Evolutionary conservation across 106 monocot species (phyloP), one percentile per base, ranked within the genome.

Genomic region (Dioscorea alata): DNA sequence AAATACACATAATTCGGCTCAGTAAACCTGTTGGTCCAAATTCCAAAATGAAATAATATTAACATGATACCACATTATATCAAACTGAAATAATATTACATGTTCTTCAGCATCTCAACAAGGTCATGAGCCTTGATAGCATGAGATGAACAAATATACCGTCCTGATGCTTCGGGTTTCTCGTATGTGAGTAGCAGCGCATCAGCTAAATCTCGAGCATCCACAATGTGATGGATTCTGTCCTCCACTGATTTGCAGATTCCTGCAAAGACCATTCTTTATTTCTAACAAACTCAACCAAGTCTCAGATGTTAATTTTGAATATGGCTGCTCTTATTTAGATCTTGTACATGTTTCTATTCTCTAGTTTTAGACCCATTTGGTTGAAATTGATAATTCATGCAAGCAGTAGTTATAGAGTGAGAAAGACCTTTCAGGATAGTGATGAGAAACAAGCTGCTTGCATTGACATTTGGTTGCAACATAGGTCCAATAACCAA

Each of bases 171-270:
- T 74, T 83, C 76, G 1, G 71, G 66, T 56, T 74, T 77, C 67
- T 87, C 83, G 19, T 77, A 87, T 9, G 69, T 18, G 2, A 83
- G 60, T 8, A 79, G 62, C 57, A 79, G 33, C 4, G 83, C 82
- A 32, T 76, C 81, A 19, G 79, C 82, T 25, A 82, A 75, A 42
- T 86, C 82, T 66, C 86, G 58, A 50, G 79, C 86, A 70, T 86
- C 86, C 16, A 86, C 82, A 64, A 77, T 23, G 33, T 60, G 63
- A 14, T 16, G 50, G 17, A 67, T 0, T 16, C 13, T 54, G 56
- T 80, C 62, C 34, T 75, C 69, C 25, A 66, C 49, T 25, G 68
- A 18, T 12, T 81, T 74, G 2, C 13, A 23, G 4, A 8, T 22
- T 60, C 80, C 87, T 88, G 72, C 59, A 53, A 53, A 35, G 42